Base-by-base conservation (phyloP, 495 filamentous ascomycete genomes). In the Viridothelium virens region DNA sequence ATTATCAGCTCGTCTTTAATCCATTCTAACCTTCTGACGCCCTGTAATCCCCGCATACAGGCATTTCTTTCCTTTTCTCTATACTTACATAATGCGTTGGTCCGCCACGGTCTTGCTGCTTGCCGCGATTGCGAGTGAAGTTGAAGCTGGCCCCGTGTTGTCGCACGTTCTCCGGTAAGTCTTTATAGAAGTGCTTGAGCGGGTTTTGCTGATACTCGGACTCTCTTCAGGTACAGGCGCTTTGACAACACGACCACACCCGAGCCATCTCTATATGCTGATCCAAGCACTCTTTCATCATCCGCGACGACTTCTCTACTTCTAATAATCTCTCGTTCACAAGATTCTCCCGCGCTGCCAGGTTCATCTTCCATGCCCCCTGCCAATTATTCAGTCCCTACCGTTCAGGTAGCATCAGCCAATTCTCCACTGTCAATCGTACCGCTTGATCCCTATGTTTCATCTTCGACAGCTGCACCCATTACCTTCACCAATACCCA, bases 401-500 rank as follows among this genome's bases (percentile, higher is more conserved):
- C 5, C 7, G 31, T 36, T 3, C 25, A 59, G 18, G 18, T 18
- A 59, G 53, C 31, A 34, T 59, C 53, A 4, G 31, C 53, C 36
- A 31, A 59, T 18, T 6, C 53, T 9, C 25, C 53, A 59, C 33
- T 59, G 2, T 59, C 53, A 6, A 59, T 59, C 14, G 31, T 59
- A 36, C 53, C 53, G 36, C 53, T 59, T 3, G 31, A 59, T 59
- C 53, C 53, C 7, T 59, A 59, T 36, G 53, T 59, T 6, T 59
- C 53, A 36, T 59, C 53, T 36, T 59, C 53, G 53, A 59, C 53
- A 3, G 53, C 53, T 59, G 53, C n/a, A 59, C 11, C 53, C 33
- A 59, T 59, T 14, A 59, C 53, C 5, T 59, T 59, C 31, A 59
- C 53, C 31, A 59, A 59, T 14, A 59, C 53, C 31, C 53, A 59